Evolutionary conservation across 768 basidiomycete species (phyloP).

Genomic region (Candolleomyces efflorescens): DNA sequence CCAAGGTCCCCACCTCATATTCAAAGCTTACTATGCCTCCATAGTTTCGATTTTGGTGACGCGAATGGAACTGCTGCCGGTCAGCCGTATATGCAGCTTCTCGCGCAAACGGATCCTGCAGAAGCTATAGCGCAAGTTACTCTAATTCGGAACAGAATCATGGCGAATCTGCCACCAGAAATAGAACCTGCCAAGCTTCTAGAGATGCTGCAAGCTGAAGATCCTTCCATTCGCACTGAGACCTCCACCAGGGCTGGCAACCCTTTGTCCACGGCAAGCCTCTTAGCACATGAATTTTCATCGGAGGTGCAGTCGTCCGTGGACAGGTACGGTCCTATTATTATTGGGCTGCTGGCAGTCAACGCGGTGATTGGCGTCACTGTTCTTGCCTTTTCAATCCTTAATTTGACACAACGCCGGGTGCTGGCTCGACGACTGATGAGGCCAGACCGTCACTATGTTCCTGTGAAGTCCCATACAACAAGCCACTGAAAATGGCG

Average conservation of each 20-base stretch:
- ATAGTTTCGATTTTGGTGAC: constrained; percentile 8
- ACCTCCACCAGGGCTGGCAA: background rate
- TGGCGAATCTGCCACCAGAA: constrained; percentile 2
- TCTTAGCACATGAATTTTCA: background rate
- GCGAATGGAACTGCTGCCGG: background rate
- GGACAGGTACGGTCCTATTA: background rate
- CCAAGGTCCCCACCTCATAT: no score
- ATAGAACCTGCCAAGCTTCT: background rate
- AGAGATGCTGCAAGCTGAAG: background rate
- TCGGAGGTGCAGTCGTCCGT: background rate
- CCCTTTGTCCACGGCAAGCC: background rate
- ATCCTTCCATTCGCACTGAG: background rate
- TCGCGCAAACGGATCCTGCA: constrained; percentile 2
- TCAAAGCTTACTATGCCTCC: background rate
- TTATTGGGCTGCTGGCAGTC: background rate
- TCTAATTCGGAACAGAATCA: background rate
- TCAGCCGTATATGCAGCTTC: constrained; percentile 10
- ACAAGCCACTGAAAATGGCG: no score
- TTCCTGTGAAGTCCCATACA: background rate
- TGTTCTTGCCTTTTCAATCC: background rate
- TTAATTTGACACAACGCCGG: background rate
- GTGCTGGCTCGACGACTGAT: background rate
- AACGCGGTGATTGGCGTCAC: background rate
- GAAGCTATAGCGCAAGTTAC: background rate
- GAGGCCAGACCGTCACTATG: background rate